A percentile compares a stretch with the other conserved stretches of the same genome.
phyloP scores from a whole-genome alignment of 2,329 filamentous ascomycete genomes.

The Scorias spongiosa region DNA sequence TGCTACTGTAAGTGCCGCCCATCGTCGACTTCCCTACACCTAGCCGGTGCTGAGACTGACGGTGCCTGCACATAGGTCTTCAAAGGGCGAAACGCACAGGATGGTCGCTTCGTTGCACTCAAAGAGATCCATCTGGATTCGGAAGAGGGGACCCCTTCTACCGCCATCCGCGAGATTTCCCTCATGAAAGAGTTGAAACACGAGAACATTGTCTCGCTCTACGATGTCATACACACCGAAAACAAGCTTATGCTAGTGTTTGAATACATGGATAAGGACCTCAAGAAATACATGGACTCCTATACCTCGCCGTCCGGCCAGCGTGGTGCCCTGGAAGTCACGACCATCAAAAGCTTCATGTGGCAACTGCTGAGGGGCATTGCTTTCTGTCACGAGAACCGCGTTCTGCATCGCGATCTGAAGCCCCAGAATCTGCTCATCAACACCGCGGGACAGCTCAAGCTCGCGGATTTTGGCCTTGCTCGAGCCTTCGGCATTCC shows the following conservation, averaged over 20 bases:
- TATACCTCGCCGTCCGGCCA: conserved; percentile 47
- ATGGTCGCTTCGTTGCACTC: conserved; percentile 85
- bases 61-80: conserved; percentile 52
- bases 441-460: conserved; percentile 77
- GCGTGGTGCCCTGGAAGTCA: conserved; percentile 71
- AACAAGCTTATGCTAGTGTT: conserved; percentile 99
- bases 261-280: conserved; percentile 95
- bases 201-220: conserved; percentile 90
- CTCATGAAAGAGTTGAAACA: conserved; percentile 99
- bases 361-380: conserved; percentile 91
- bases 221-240: conserved; percentile 98
- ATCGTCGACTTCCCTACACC: too few species aligned
- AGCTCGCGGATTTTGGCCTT: conserved; percentile 87
- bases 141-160: conserved; percentile 93
- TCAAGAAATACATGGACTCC: conserved; percentile 95
- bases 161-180: conserved; percentile 94
- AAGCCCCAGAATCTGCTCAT: conserved; percentile 96
- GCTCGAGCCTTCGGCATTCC: conserved; percentile 92
- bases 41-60: too few species aligned
- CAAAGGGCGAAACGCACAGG: conserved; percentile 94
- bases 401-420: conserved; percentile 85
- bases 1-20: conserved; percentile 63
- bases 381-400: conserved; percentile 94
- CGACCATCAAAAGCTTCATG: conserved; percentile 98
- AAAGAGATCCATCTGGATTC: conserved; percentile 99